Percentiles rank a stretch among this genome's conserved stretches.
phyloP scores from a whole-genome alignment of 495 filamentous ascomycete genomes.

The Neurospora tetrasperma region DNA sequence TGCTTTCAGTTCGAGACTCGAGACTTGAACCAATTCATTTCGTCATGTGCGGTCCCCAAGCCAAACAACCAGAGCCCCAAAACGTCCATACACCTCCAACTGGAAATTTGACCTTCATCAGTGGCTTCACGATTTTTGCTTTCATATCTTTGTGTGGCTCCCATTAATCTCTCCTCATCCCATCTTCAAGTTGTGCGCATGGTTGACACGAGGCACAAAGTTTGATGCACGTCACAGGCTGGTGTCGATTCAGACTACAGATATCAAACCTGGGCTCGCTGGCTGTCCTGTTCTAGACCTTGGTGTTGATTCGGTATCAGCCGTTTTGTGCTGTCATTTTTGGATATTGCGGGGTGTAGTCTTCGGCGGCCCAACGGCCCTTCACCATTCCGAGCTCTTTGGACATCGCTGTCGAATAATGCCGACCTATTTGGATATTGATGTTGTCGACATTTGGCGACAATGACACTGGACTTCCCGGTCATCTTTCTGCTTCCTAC shows the following conservation, averaged over 20 bases:
- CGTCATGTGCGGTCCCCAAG: neutral
- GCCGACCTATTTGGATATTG: neutral
- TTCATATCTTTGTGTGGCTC: neutral
- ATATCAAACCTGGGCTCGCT: neutral
- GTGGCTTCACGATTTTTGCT: neutral
- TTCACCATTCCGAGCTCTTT: neutral
- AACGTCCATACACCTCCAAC: neutral
- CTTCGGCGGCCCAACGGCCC: neutral
- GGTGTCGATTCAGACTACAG: neutral
- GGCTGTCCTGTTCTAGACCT: neutral
- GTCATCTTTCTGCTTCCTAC: conserved; percentile 64
- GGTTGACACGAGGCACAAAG: neutral
- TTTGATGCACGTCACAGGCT: neutral
- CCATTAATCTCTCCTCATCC: neutral
- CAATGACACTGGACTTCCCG: conserved; percentile 41
- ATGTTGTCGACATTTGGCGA: neutral
- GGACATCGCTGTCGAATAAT: neutral
- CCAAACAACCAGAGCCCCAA: neutral
- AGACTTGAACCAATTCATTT: neutral
- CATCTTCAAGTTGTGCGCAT: neutral
- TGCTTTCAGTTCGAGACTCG: neutral
- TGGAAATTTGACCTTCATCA: neutral
- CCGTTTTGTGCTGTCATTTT: neutral
- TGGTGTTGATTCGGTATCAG: neutral
- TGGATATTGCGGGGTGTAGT: neutral